Evolutionary conservation across 169 alveolate genomes (phyloP).

Genomic region (Perkinsus olseni): DNA sequence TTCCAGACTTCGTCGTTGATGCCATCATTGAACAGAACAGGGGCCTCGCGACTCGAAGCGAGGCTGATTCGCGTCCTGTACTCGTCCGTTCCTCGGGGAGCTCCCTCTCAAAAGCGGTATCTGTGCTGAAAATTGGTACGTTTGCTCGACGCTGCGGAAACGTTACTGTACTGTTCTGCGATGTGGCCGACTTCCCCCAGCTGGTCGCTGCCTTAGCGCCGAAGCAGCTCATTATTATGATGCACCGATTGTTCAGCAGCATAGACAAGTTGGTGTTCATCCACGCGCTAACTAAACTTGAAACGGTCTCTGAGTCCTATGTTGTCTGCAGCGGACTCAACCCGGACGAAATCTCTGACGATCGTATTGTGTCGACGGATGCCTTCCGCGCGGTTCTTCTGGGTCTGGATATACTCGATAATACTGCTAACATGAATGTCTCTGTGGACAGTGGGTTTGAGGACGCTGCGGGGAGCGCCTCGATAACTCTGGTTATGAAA

Average conservation of each 20-base stretch:
- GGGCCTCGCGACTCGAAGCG: conserved; percentile 15
- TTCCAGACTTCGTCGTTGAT: conserved; percentile 74
- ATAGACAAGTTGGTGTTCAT: conserved; percentile 64
- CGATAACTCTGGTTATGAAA: conserved; percentile 22
- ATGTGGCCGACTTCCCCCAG: conserved; percentile 89
- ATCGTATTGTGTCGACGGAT: background rate
- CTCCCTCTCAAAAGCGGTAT: background rate
- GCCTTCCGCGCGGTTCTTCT: background rate
- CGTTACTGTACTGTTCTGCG: conserved; percentile 92
- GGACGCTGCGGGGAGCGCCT: background rate
- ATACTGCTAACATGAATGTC: background rate
- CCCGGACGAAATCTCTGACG: background rate
- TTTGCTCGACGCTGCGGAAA: conserved; percentile 61
- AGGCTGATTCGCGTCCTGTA: background rate
- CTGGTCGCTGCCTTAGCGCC: conserved; percentile 85
- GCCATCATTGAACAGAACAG: conserved; percentile 57
- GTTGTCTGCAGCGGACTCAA: conserved; percentile 71
- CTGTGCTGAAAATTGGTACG: background rate
- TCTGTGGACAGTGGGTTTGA: background rate
- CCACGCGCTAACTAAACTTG: conserved; percentile 50
- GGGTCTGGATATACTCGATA: conserved; percentile 64
- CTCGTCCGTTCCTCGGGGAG: background rate
- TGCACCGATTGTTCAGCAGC: conserved; percentile 75
- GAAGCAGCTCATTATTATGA: conserved; percentile 76
- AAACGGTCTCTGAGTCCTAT: conserved; percentile 69